Evolutionary conservation across 1,284 basidiomycete species (phyloP), one percentile per base, ranked within the genome.

Genomic region (Phaffia rhodozyma): DNA sequence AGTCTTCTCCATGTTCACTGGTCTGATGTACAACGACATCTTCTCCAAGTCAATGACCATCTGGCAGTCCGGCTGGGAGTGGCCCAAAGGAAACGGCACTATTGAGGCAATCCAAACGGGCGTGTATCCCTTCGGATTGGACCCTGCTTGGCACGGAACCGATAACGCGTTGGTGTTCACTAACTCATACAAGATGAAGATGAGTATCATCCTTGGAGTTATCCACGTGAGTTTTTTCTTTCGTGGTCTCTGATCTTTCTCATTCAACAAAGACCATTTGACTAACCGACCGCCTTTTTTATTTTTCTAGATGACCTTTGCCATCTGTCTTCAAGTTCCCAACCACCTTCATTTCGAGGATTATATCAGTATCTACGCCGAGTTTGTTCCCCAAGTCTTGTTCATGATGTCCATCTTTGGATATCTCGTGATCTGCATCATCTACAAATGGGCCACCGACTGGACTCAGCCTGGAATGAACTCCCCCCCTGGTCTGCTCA

Each of bases 171-270:
- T 99, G 66, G 86, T 97, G 63, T 98, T 98, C 76, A 89, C 88
- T 68, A 98, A 98, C 77, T 97, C 93, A 63, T 93, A 96, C 81
- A 99, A 98, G 85, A 99, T 99, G 96, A 98, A 99, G 81, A 93
- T 98, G 91, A 91, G 91, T 21, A 87, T 99, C 73, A 85, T 98
- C 62, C 79, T 98, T 65, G 96, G 96, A 77, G 94, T 98, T 69
- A 87, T 90, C 69, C 96, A 98, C 76, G 91, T 94, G 76, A 67
- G 87, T 79, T 30, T 55, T 66, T 58, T 57, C 23, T 55, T 67
- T 11, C 32, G 9, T 34, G 5, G 32, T 43, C 53, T 60, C 67
- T 63, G 9, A 48, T 66, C 7, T 49, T 55, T 16, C 2, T 1
- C 23, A 21, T 27, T 43, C 59, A 53, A 47, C 32, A 49, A 48